Percentiles rank a stretch among this genome's conserved stretches.
Conservation (phyloP, 257 asterid species). For the Penstemon barbatus region DNA sequence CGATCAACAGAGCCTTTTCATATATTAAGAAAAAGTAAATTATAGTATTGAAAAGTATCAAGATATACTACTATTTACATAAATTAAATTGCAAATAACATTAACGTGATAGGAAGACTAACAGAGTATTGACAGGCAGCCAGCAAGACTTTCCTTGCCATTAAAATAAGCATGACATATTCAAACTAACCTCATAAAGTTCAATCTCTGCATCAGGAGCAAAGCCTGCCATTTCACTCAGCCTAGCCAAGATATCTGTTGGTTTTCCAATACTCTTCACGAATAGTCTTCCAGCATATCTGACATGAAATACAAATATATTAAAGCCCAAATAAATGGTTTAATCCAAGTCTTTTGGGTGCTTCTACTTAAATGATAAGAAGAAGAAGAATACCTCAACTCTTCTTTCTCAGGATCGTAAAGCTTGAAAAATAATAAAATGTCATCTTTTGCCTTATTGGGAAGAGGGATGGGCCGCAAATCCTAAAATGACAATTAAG, state of each 20-base stretch:
- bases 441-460: slow-evolving; percentile 27
- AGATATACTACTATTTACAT: too few relatives aligned
- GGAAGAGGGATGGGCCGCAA: slow-evolving; percentile 26
- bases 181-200: slow-evolving; percentile 30
- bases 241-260: slow-evolving; percentile 23
- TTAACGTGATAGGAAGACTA: background rate
- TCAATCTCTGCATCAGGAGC: slow-evolving; percentile 32
- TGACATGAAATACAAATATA: slow-evolving; percentile 12
- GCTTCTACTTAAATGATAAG: background rate
- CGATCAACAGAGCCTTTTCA: too few relatives aligned
- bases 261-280: slow-evolving; percentile 30
- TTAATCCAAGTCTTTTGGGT: background rate
- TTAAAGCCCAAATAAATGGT: background rate
- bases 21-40: too few relatives aligned
- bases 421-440: slow-evolving; percentile 34
- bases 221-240: slow-evolving; percentile 28
- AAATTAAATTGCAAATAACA: background rate
- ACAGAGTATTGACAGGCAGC: background rate
- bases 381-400: slow-evolving; percentile 24
- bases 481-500: slow-evolving; percentile 22
- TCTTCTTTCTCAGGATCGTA: slow-evolving; percentile 36
- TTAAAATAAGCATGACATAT: background rate
- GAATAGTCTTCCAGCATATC: slow-evolving; percentile 30
- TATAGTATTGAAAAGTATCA: too few relatives aligned
- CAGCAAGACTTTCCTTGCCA: background rate